phyloP scores from a whole-genome alignment of 177 flowering plant species.

The Vitis hybrid region DNA sequence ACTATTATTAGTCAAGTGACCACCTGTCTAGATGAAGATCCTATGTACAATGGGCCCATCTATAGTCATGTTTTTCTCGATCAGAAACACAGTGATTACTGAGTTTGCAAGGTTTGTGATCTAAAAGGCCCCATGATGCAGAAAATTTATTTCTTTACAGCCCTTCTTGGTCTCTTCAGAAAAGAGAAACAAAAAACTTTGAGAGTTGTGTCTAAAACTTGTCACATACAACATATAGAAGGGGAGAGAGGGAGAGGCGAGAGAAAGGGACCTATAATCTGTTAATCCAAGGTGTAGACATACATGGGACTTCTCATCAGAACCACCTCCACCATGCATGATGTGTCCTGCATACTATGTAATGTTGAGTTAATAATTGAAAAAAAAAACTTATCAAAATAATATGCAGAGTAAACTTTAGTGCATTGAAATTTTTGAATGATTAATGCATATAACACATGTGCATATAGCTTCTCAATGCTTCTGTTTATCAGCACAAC shows the following conservation, averaged over 20 bases:
- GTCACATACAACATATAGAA: background rate
- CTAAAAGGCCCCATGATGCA: too few species aligned
- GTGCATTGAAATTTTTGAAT: background rate
- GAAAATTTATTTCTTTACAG: background rate
- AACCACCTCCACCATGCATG: slow-evolving; percentile 22
- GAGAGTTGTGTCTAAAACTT: background rate
- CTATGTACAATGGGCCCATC: too few species aligned
- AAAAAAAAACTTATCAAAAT: background rate
- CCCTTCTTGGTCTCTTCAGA: background rate
- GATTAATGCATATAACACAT: background rate
- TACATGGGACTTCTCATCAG: slow-evolving; percentile 33
- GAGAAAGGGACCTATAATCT: slow-evolving; percentile 72
- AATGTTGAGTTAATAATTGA: slow-evolving; percentile 9
- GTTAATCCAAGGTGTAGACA: slow-evolving; percentile 82
- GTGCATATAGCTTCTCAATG: background rate
- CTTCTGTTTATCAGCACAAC: background rate
- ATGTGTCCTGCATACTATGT: slow-evolving; percentile 62
- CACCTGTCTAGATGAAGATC: too few species aligned
- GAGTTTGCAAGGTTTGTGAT: too few species aligned
- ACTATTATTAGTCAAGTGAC: too few species aligned
- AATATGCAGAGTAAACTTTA: slow-evolving; percentile 2
- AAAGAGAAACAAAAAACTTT: background rate
- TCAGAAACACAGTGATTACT: too few species aligned
- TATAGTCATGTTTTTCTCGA: too few species aligned
- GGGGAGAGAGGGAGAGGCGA: slow-evolving; percentile 11